Evolutionary conservation across 2,329 filamentous ascomycete species (phyloP), one percentile per base, ranked within the genome.

Genomic region (Trichoderma koningiopsis): DNA sequence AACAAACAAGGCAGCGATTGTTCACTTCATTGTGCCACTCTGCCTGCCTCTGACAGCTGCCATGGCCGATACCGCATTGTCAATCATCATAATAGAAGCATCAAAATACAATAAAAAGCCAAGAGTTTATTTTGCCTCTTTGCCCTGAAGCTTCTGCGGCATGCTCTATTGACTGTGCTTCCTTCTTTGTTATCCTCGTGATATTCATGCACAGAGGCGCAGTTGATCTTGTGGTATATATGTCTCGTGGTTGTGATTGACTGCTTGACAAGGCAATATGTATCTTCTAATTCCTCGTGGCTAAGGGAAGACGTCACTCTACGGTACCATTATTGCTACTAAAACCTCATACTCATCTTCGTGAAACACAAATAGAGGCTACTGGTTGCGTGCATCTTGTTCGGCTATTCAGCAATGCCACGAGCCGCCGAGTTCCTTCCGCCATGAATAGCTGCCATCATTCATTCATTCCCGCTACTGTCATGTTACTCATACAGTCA

Each of bases 1-100:
- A 56, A 31, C 66, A 31, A 43, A 19, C 33, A 62, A 56, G 35
- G 47, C 67, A 60, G 65, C 56, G 60, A 60, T 59, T 29, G 68
- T 55, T 55, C 37, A 55, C n/a, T 31, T 35, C 33, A 35, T 56
- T 65, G 61, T 66, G 55, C 68, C 24, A 69, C 68, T 62, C 53
- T n/a, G 43, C 27, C 62, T 43, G 40, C 40, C 19, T 43, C 68
- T 69, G 43, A 47, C 62, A 59, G 53, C 61, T 65, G 60, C 33
- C 68, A 65, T 47, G 49, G 61, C 29, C 24, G 55, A 19, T 66
- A 27, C 19, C 40, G 60, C 33, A 55, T n/a, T 27, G 40, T 55
- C 33, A 24, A 27, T 22, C 40, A 49, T 22, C 10, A 35, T 13
- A 2, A 11, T 33, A 10, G 31, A 2, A 35, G 11, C 10, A 4